These are phyloP conservation scores for Clohesyomyces aquaticus DNA, from an alignment of 495 filamentous ascomycete species.

Conservation along the genomic window DNA sequence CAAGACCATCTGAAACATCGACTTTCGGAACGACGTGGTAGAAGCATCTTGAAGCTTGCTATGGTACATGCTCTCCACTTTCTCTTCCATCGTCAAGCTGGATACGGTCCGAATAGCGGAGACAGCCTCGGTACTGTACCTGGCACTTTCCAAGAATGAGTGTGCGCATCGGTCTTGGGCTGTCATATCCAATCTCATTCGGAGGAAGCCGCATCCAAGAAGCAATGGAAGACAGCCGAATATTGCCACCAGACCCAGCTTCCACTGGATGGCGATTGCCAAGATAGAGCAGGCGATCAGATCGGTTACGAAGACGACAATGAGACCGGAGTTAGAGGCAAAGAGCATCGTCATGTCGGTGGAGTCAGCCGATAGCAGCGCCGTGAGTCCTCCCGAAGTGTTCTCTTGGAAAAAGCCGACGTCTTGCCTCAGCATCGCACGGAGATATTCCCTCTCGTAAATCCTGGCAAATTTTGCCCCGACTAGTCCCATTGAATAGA, in stretches of 20 bases:
- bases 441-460: constrained; percentile 1
- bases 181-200: constrained; percentile 49
- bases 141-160: constrained; percentile 40
- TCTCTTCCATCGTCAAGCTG: constrained; percentile 51
- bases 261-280: constrained; percentile 42
- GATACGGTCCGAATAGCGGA: constrained; percentile 59
- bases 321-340: constrained; percentile 38
- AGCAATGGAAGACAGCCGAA: constrained; percentile 42
- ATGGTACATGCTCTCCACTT: constrained; percentile 20
- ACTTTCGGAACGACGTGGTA: constrained; percentile 26
- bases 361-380: constrained; percentile 57
- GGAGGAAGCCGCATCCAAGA: constrained; percentile 46
- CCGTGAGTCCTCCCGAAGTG: constrained; percentile 12
- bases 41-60: constrained; percentile 9
- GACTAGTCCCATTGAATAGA: constrained; percentile 33
- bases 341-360: constrained; percentile 38
- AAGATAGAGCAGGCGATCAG: constrained; percentile 38
- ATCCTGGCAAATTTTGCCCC: constrained; percentile 32
- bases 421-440: constrained; percentile 13
- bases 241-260: constrained; percentile 43
- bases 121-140: constrained; percentile 57
- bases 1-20: constrained; percentile 67
- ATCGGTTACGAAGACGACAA: constrained; percentile 40
- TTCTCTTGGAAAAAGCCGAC: constrained; percentile 19
- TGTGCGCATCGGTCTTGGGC: constrained; percentile 39